These are phyloP conservation scores for Dothistroma pini DNA, from an alignment of 2,329 filamentous ascomycete species.

Conservation along the genomic window DNA sequence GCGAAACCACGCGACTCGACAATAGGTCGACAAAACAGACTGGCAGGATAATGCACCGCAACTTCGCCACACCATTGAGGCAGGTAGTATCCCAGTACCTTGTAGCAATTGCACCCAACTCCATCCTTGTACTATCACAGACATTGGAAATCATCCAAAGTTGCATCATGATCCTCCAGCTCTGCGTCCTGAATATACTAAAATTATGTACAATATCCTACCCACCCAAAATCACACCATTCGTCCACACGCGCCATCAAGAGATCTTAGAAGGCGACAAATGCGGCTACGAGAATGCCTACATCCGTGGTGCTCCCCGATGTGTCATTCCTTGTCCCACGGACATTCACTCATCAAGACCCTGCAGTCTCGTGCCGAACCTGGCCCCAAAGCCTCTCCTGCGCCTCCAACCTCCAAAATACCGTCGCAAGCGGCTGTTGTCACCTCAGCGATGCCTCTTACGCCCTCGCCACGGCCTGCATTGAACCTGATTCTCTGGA, in stretches of 20 bases:
- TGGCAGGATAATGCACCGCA: neutral
- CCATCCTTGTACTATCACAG: neutral
- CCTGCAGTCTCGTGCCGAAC: neutral
- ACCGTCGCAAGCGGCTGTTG: constrained; percentile 1
- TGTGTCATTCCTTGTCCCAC: neutral
- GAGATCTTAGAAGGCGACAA: neutral
- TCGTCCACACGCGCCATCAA: neutral
- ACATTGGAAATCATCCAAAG: neutral
- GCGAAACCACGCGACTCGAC: neutral
- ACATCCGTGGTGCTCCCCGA: neutral
- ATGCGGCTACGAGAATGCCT: neutral
- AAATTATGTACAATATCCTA: neutral
- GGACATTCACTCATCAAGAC: neutral
- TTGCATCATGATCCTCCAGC: neutral
- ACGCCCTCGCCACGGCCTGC: neutral
- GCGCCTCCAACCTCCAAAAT: neutral
- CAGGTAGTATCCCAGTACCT: neutral
- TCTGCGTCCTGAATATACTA: neutral
- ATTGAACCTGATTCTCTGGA: neutral
- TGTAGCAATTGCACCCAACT: neutral
- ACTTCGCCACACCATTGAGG: neutral
- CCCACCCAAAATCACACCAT: neutral
- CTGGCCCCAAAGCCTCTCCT: neutral
- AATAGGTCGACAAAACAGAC: neutral
- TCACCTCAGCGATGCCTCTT: neutral